A percentile compares a stretch with the other conserved stretches of the same genome.
Evolutionary conservation across 1,139 yeast genomes (phyloP).

Genomic region (Blastobotrys proliferans): DNA sequence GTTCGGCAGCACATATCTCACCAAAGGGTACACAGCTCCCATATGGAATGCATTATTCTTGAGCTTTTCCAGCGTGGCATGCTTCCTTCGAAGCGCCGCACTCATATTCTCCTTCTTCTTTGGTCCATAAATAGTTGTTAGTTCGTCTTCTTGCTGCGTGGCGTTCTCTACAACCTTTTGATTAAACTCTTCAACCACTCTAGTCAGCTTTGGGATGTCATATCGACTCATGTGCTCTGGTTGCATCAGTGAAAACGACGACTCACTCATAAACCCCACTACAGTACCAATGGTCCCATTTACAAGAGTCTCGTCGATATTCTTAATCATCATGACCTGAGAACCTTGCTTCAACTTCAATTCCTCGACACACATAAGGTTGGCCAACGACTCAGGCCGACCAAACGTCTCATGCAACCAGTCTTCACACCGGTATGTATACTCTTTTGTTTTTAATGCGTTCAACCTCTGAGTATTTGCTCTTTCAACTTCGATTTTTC

Average conservation of each 20-base stretch:
- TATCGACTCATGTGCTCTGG: constrained; percentile 12
- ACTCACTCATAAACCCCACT: constrained; percentile 64
- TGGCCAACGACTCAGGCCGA: constrained; percentile 38
- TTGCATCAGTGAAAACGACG: constrained; percentile 36
- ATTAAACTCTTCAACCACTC: constrained; percentile 7
- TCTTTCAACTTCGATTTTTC: constrained; percentile 75
- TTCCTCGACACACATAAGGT: constrained; percentile 65
- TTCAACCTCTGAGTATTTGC: constrained; percentile 62
- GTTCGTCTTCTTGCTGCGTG: background rate
- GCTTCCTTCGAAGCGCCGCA: constrained; percentile 11
- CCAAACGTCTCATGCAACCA: constrained; percentile 42
- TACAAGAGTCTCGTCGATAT: constrained; percentile 79
- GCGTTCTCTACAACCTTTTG: background rate
- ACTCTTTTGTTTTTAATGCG: constrained; percentile 46
- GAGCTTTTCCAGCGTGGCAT: constrained; percentile 19
- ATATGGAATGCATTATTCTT: constrained; percentile 14
- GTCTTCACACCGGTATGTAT: constrained; percentile 56
- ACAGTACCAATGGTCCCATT: constrained; percentile 92
- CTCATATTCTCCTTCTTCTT: constrained; percentile 3
- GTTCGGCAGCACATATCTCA: constrained; percentile 66
- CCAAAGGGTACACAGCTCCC: constrained; percentile 55
- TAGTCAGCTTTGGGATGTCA: constrained; percentile 1
- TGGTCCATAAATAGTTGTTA: constrained; percentile 9
- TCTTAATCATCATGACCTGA: constrained; percentile 95
- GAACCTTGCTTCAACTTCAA: constrained; percentile 72